phyloP scores from a whole-genome alignment of 2,329 filamentous ascomycete genomes.

The Colletotrichum lentis region DNA sequence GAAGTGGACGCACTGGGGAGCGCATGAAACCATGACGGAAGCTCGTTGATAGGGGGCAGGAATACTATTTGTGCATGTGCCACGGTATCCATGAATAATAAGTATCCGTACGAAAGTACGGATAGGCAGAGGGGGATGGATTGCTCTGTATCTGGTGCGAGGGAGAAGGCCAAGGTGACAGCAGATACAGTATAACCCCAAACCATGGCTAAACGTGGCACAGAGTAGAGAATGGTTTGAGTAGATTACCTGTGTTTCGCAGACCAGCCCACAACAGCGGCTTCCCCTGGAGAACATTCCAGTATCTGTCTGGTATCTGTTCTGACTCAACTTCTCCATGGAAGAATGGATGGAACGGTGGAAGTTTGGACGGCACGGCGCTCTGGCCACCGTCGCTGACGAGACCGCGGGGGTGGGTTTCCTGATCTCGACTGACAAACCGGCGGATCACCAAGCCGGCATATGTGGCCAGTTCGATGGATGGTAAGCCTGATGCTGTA shows the following conservation, averaged over 20 bases:
- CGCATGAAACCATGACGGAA: background rate
- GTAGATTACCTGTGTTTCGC: background rate
- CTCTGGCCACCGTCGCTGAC: background rate
- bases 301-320: background rate
- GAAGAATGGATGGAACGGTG: background rate
- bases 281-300: background rate
- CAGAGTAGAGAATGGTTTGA: background rate
- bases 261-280: background rate
- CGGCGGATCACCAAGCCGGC: background rate
- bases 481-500: background rate
- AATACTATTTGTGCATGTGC: background rate
- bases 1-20: background rate
- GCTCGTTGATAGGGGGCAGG: constrained; percentile 1
- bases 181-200: too few relatives aligned
- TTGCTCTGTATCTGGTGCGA: background rate
- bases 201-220: background rate
- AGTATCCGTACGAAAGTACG: too few relatives aligned
- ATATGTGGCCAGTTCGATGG: background rate
- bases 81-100: background rate
- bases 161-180: constrained; percentile 5
- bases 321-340: too few relatives aligned
- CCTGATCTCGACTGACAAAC: constrained; percentile 6
- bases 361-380: background rate
- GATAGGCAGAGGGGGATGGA: background rate
- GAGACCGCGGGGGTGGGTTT: background rate